A percentile compares a stretch with the other conserved stretches of the same genome.
These are phyloP conservation scores for Hortiboletus rubellus DNA, from an alignment of 1,284 basidiomycete genomes.

Conservation along the genomic window DNA sequence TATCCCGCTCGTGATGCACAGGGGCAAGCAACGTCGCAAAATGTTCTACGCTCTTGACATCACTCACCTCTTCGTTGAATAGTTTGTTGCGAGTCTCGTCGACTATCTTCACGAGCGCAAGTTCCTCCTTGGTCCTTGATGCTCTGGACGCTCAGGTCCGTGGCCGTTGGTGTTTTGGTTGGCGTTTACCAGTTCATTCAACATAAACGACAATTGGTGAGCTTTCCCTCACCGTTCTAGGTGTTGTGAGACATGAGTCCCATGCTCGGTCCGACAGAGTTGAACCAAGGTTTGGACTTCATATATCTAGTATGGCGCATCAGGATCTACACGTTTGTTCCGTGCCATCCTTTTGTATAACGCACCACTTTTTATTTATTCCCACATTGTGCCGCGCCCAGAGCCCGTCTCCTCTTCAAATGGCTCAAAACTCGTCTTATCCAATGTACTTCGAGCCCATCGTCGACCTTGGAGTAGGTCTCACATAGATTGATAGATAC, in stretches of 20 bases:
- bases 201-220: slow-evolving; percentile 93
- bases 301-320: slow-evolving; percentile 27
- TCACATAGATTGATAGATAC: too few relatives aligned
- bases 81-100: slow-evolving; percentile 74
- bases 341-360: too few relatives aligned
- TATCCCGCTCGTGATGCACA: slow-evolving; percentile 87
- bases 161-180: slow-evolving; percentile 81
- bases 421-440: too few relatives aligned
- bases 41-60: not conserved
- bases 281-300: slow-evolving; percentile 67
- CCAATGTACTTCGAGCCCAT: too few relatives aligned
- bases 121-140: slow-evolving; percentile 76
- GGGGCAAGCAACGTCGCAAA: slow-evolving; percentile 53
- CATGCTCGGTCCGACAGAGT: slow-evolving; percentile 64
- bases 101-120: slow-evolving; percentile 97
- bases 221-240: slow-evolving; percentile 27
- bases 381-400: too few relatives aligned
- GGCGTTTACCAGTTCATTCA: slow-evolving; percentile 98
- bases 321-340: too few relatives aligned
- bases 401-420: too few relatives aligned
- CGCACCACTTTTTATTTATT: too few relatives aligned
- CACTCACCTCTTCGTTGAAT: not conserved
- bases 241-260: slow-evolving; percentile 10
- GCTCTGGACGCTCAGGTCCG: slow-evolving; percentile 76
- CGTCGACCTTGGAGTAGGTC: too few relatives aligned